phyloP scores from a whole-genome alignment of 805 yeast species.

The Nakazawaea anatomiae region DNA sequence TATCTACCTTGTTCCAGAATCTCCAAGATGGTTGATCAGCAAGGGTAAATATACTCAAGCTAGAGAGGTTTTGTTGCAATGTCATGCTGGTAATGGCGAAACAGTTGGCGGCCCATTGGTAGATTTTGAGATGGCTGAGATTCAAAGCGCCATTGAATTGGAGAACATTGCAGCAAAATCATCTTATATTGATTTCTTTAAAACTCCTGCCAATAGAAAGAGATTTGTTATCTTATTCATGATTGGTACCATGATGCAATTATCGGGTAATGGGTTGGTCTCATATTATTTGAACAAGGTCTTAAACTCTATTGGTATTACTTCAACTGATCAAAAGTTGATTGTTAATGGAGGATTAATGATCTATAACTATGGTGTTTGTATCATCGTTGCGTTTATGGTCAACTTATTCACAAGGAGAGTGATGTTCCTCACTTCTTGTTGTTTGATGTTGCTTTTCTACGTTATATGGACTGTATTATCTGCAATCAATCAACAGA shows the following conservation, averaged over 20 bases:
- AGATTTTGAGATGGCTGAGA: conserved; percentile 30
- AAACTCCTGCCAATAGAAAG: conserved; percentile 29
- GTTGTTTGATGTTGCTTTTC: conserved; percentile 29
- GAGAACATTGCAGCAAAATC: conserved; percentile 25
- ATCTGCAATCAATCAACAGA: conserved; percentile 40
- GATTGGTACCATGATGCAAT: conserved; percentile 29
- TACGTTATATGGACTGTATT: conserved; percentile 37
- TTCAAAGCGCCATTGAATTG: conserved; percentile 29
- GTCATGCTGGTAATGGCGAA: conserved; percentile 30
- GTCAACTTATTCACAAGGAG: conserved; percentile 29
- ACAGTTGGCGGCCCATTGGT: conserved; percentile 22
- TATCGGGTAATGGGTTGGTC: conserved; percentile 43
- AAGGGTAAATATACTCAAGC: conserved; percentile 49
- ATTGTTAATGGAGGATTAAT: conserved; percentile 45
- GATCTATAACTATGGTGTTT: conserved; percentile 36
- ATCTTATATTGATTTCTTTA: conserved; percentile 31
- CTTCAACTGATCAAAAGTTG: conserved; percentile 35
- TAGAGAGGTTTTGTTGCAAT: conserved; percentile 25
- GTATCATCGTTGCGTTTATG: conserved; percentile 23
- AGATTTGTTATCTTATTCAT: conserved; percentile 27
- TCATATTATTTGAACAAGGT: conserved; percentile 42
- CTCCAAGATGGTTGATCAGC: conserved; percentile 67
- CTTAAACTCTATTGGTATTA: conserved; percentile 47
- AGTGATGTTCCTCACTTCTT: conserved; percentile 27
- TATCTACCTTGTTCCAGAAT: conserved; percentile 46